phyloP scores from a whole-genome alignment of 2,329 filamentous ascomycete species.

The Fonsecaea nubica region DNA sequence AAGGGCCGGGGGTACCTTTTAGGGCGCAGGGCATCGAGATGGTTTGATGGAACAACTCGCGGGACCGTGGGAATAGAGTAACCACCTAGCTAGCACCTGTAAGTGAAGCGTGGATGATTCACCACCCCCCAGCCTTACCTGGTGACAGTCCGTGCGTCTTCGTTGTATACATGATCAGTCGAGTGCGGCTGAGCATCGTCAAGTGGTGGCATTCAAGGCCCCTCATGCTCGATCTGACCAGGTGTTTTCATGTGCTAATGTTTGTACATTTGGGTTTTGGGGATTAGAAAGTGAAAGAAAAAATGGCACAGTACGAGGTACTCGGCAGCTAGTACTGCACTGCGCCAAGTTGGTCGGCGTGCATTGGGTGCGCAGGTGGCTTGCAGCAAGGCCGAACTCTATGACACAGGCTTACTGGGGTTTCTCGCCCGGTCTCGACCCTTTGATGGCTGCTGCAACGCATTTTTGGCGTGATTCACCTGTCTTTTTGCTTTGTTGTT shows the following conservation, averaged over 20 bases:
- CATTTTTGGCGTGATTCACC: background rate
- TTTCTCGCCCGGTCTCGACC: constrained; percentile 4
- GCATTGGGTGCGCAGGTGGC: constrained; percentile 1
- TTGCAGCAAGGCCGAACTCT: constrained; percentile 1
- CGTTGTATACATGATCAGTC: background rate
- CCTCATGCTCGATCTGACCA: background rate
- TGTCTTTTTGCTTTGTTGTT: background rate
- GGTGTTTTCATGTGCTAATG: background rate
- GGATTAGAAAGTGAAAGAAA: background rate
- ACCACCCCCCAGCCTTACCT: background rate
- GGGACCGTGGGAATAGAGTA: background rate
- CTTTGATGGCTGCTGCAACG: background rate
- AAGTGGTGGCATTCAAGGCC: background rate
- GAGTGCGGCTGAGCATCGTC: background rate
- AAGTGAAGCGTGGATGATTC: constrained; percentile 1
- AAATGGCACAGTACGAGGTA: background rate
- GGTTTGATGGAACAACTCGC: background rate
- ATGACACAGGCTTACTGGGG: background rate
- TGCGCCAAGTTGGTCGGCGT: background rate
- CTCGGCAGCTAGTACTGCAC: background rate
- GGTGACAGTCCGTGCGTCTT: background rate
- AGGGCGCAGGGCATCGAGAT: background rate
- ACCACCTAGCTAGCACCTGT: background rate
- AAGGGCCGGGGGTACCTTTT: background rate
- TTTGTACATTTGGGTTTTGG: background rate